A percentile compares a stretch with the other conserved stretches of the same genome.
Conservation (phyloP, 1,284 basidiomycete genomes). For the Phellinidium pouzarii region DNA sequence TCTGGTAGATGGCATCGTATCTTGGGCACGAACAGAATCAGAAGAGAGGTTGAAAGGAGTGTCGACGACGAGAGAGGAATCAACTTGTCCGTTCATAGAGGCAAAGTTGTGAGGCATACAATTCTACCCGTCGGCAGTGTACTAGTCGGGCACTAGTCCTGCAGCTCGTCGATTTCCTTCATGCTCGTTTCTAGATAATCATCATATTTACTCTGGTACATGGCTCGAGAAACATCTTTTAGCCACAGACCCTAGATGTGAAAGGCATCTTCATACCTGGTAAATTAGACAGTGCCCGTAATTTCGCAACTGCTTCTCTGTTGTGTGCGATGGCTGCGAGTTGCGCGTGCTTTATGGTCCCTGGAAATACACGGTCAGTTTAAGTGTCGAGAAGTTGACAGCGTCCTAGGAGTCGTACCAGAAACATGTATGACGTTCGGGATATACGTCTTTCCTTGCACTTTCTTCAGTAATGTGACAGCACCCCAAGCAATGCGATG, state of each 20-base stretch:
- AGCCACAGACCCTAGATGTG: neutral
- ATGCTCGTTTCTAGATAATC: slow-evolving; percentile 48
- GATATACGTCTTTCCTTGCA: slow-evolving; percentile 52
- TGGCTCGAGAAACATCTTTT: slow-evolving; percentile 27
- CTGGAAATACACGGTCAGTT: slow-evolving; percentile 30
- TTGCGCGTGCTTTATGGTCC: slow-evolving; percentile 75
- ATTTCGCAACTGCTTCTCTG: slow-evolving; percentile 56
- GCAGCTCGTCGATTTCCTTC: slow-evolving; percentile 54
- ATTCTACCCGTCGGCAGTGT: neutral
- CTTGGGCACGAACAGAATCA: slow-evolving; percentile 37
- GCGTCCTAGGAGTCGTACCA: slow-evolving; percentile 38
- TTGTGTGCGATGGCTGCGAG: slow-evolving; percentile 68
- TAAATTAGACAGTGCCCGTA: slow-evolving; percentile 45
- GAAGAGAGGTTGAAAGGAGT: neutral
- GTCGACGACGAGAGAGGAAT: neutral
- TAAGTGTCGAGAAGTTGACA: slow-evolving; percentile 1
- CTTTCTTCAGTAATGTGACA: slow-evolving; percentile 52
- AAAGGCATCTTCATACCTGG: slow-evolving; percentile 34
- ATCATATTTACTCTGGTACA: slow-evolving; percentile 54
- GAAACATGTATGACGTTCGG: slow-evolving; percentile 72
- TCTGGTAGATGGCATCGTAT: slow-evolving; percentile 42
- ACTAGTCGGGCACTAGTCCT: slow-evolving; percentile 38
- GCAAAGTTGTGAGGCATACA: slow-evolving; percentile 12
- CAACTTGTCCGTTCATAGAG: neutral
- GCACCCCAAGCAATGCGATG: slow-evolving; percentile 69